Evolutionary conservation across 805 yeast species (phyloP).

Genomic region (Zygoascus tannicola): DNA sequence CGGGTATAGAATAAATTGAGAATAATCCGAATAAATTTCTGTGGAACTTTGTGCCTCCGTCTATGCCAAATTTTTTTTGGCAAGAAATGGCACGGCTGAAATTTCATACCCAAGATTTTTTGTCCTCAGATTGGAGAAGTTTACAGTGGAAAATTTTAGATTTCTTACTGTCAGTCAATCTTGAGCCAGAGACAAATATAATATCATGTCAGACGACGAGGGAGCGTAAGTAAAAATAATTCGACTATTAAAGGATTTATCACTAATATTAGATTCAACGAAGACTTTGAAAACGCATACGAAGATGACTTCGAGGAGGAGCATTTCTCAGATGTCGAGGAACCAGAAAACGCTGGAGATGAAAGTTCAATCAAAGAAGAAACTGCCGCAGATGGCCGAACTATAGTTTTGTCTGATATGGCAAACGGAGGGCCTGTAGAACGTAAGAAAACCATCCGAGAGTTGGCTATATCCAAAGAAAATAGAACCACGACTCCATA

Average conservation of each 20-base stretch:
- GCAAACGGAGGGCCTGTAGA: conserved; percentile 27
- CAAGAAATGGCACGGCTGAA: too few relatives aligned
- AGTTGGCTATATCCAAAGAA: conserved; percentile 81
- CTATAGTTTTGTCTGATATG: conserved; percentile 61
- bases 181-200: too few relatives aligned
- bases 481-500: conserved; percentile 93
- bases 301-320: conserved; percentile 71
- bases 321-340: conserved; percentile 48
- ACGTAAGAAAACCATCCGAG: conserved; percentile 58
- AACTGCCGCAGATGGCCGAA: conserved; percentile 60
- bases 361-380: conserved; percentile 38
- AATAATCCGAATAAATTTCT: too few relatives aligned
- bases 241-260: too few relatives aligned
- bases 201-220: conserved; percentile 37
- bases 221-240: conserved; percentile 29
- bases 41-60: too few relatives aligned
- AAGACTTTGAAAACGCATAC: conserved; percentile 28
- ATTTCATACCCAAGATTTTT: too few relatives aligned
- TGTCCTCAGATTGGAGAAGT: too few relatives aligned
- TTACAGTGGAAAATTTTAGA: not conserved
- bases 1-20: too few relatives aligned
- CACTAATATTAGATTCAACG: conserved; percentile 42
- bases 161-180: too few relatives aligned
- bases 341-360: conserved; percentile 44
- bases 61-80: too few relatives aligned